Percentiles rank a stretch among this genome's conserved stretches.
These are phyloP conservation scores for Pseudohalonectria lignicola DNA, from an alignment of 2,329 filamentous ascomycete genomes.

Conservation along the genomic window DNA sequence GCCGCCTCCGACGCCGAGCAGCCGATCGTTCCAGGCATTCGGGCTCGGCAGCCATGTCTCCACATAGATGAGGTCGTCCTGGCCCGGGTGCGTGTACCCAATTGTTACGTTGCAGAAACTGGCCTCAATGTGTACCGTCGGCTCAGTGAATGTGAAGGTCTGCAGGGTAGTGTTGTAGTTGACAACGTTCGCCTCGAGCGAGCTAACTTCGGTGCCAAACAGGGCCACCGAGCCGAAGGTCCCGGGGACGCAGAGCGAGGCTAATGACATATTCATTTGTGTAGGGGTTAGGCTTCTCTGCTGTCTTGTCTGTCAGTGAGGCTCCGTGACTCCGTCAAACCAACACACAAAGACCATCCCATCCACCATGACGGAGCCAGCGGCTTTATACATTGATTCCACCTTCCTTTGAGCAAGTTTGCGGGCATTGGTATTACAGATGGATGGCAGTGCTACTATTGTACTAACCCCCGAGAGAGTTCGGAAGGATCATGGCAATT, in stretches of 20 bases:
- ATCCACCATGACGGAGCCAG: too few species aligned
- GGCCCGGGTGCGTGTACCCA: slow-evolving; percentile 22
- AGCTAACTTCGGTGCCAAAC: background rate
- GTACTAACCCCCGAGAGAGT: too few species aligned
- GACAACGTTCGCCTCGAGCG: background rate
- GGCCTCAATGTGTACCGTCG: background rate
- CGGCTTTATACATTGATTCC: too few species aligned
- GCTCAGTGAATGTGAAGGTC: background rate
- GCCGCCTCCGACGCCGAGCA: slow-evolving; percentile 23
- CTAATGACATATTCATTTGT: background rate
- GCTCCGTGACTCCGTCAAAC: too few species aligned
- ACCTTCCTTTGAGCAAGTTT: too few species aligned
- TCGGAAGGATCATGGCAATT: too few species aligned
- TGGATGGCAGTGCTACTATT: too few species aligned
- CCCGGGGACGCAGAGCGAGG: background rate
- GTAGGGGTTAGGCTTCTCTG: too few species aligned
- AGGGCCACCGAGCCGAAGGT: background rate
- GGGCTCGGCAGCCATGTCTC: slow-evolving; percentile 19
- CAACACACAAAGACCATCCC: too few species aligned
- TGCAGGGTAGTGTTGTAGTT: background rate
- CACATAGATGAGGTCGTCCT: slow-evolving; percentile 19
- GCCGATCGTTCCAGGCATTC: slow-evolving; percentile 17
- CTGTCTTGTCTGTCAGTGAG: too few species aligned
- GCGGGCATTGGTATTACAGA: too few species aligned
- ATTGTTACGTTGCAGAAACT: slow-evolving; percentile 26